Percentiles rank a stretch among this genome's conserved stretches.
Evolutionary conservation across 768 basidiomycete genomes (phyloP).

Genomic region (Hemileccinum impolitum): DNA sequence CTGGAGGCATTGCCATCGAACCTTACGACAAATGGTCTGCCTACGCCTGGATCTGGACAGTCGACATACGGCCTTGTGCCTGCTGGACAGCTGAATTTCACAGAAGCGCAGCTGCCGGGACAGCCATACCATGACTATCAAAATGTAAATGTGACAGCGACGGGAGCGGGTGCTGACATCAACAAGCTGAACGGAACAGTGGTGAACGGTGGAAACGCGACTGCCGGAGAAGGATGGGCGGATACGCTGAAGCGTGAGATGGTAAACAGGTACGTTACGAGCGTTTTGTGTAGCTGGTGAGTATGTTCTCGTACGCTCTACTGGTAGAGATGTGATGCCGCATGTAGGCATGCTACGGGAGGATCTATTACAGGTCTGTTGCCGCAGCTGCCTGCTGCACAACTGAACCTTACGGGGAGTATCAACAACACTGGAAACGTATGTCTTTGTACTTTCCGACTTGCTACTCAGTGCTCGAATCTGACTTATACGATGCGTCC

Average conservation of each 20-base stretch:
- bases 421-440: constrained; percentile 71
- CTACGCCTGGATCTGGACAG: constrained; percentile 45
- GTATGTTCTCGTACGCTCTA: constrained; percentile 8
- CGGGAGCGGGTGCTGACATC: constrained; percentile 57
- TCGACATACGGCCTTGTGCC: constrained; percentile 72
- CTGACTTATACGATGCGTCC: background rate
- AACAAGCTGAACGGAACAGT: constrained; percentile 55
- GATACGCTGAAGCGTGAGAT: constrained; percentile 62
- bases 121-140: constrained; percentile 48
- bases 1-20: constrained; percentile 72
- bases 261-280: constrained; percentile 81
- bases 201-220: constrained; percentile 65
- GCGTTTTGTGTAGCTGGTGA: constrained; percentile 87
- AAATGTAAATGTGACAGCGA: constrained; percentile 46
- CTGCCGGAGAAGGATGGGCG: constrained; percentile 61
- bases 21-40: constrained; percentile 56
- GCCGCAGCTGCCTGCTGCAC: constrained; percentile 61
- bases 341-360: constrained; percentile 75
- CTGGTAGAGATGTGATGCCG: background rate
- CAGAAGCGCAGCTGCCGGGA: constrained; percentile 65
- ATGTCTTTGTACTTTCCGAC: constrained; percentile 26
- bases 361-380: constrained; percentile 74
- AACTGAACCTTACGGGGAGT: constrained; percentile 68
- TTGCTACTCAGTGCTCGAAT: no score
- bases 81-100: constrained; percentile 72